Evolutionary conservation across 345 rosid genomes (phyloP).

Genomic region (Mallotus nudiflorus): DNA sequence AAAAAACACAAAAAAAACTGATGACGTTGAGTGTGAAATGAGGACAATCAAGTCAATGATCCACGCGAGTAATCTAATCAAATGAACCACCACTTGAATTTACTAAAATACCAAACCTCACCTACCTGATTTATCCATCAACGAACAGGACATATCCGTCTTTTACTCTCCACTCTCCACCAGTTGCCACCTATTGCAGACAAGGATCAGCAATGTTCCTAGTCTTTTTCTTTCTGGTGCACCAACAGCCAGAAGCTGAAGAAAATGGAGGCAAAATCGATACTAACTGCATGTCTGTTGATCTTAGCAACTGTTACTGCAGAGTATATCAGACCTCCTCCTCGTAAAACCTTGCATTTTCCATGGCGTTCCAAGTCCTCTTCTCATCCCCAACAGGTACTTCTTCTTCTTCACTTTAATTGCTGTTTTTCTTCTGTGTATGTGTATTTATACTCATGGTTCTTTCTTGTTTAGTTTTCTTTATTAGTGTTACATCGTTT

Average conservation of each 20-base stretch:
- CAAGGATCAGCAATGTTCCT: no score
- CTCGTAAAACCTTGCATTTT: conserved; percentile 70
- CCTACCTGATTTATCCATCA: no score
- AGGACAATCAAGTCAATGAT: neutral
- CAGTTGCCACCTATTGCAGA: neutral
- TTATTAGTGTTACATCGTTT: conserved; percentile 5
- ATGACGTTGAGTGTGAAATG: neutral
- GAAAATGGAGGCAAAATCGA: conserved; percentile 18
- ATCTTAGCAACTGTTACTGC: conserved; percentile 40
- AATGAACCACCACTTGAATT: no score
- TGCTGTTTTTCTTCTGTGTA: neutral
- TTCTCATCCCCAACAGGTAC: conserved; percentile 77
- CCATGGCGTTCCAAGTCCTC: conserved; percentile 54
- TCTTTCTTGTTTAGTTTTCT: neutral
- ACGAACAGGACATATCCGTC: no score
- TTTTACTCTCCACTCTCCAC: no score
- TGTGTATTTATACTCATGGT: no score
- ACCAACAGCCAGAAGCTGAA: neutral
- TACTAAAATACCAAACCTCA: no score
- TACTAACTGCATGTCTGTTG: conserved; percentile 19
- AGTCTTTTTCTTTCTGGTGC: no score
- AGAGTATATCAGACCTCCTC: conserved; percentile 68
- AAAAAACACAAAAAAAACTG: no score
- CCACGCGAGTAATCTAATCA: no score
- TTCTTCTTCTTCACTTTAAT: neutral